Base-by-base conservation (phyloP, 371 early-diverging fungal genomes). In the Circinella umbellata region DNA sequence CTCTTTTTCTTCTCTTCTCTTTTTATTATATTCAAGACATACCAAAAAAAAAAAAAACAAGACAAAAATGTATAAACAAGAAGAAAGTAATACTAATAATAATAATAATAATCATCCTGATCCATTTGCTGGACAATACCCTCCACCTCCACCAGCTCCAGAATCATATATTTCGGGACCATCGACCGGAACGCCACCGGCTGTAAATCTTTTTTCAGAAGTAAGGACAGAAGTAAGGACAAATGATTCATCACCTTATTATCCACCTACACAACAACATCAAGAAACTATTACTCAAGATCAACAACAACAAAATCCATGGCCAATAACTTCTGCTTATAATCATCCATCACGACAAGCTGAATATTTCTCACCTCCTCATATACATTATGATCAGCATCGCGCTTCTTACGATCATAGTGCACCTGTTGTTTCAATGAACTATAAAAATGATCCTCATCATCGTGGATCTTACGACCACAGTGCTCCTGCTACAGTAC, bases 101-200 rank as follows among this genome's bases (percentile, higher is more conserved):
- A 65, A 18, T 4, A 38, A 61, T 34, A 15, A 61, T 55, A 49
- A n/a, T 35, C 57, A 35, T 38, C 20, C 54, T 6, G 76, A 76
- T 63, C 76, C 76, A 4, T 76, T 69, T 37, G 70, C 73, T 35
- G 71, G 70, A 5, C 73, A 76, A 63, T 76, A 76, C 49, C 76
- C 76, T 5, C 42, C 42, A 61, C 70, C 69, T 7, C 55, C 76
- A 10, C 66, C 74, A 14, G 47, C 60, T 35, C 64, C 70, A 27
- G 62, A 42, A 39, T 46, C 38, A 4, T 37, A 60, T 60, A 34
- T 18, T 27, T 11, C 55, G 11, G 42, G 9, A 6, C 11, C 51
- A 51, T 51, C 51, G 0, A 17, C 8, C 5, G 51, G 51, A n/a
- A 51, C 51, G 15, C 51, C 51, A 13, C 51, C 51, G 14, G 51